Conservation (phyloP, 2,329 filamentous ascomycete species). For the Phoma sp. region DNA sequence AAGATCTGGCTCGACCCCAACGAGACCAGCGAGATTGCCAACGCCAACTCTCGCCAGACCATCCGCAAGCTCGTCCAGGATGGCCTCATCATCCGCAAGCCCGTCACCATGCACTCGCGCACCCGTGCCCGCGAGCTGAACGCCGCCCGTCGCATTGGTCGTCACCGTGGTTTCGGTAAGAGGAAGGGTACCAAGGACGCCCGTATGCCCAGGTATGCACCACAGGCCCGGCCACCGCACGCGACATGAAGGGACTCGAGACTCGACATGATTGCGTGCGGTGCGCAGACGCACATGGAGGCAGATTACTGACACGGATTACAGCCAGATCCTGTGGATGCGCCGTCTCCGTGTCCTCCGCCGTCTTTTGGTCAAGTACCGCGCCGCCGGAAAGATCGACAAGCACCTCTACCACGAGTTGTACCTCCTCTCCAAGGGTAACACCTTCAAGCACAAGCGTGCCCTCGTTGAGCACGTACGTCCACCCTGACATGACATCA, state of each 20-base stretch:
- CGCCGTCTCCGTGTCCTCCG: conserved; percentile 98
- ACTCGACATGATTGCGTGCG: conserved; percentile 4
- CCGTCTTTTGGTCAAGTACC: conserved; percentile 99
- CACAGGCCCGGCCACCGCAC: conserved; percentile 24
- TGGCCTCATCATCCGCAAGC: conserved; percentile 99
- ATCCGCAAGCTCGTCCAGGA: conserved; percentile 99
- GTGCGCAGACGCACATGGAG: conserved; percentile 19
- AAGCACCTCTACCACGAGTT: conserved; percentile 99
- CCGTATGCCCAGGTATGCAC: conserved; percentile 92
- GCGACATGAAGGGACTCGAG: conserved; percentile 7
- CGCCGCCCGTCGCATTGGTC: conserved; percentile 90
- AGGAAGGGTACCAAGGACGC: conserved; percentile 99
- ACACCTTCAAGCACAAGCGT: conserved; percentile 99
- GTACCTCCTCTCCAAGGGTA: conserved; percentile 99
- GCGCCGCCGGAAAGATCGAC: conserved; percentile 99
- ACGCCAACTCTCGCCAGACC: conserved; percentile 99
- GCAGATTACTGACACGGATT: conserved; percentile 42
- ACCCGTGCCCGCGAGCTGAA: conserved; percentile 94
- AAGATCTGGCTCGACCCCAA: conserved; percentile 99
- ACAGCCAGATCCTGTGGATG: conserved; percentile 98
- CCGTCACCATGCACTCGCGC: conserved; percentile 99
- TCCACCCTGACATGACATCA: conserved; percentile 53
- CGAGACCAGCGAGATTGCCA: conserved; percentile 98
- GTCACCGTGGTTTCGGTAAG: conserved; percentile 99
- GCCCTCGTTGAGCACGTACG: conserved; percentile 99